Conservation (phyloP, 2,329 filamentous ascomycete species). For the Graphium sp. region DNA sequence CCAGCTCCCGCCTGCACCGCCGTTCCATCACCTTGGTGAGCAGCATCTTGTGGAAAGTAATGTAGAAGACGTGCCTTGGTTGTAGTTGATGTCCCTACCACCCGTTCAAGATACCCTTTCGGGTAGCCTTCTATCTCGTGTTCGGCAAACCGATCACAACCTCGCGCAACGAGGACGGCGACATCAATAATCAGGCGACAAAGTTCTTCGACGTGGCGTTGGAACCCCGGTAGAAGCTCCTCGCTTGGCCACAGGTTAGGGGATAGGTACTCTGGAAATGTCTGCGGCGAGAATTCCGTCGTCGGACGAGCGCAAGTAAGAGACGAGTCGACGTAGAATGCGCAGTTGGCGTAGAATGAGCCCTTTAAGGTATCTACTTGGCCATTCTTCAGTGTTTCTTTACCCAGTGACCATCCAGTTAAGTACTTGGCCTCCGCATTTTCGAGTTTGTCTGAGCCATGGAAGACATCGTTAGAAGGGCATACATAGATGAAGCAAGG, state of each 20-base stretch:
- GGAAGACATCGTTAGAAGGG: background rate
- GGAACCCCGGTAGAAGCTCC: constrained; percentile 57
- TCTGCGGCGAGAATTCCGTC: constrained; percentile 33
- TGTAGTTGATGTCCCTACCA: constrained; percentile 70
- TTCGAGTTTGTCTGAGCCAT: constrained; percentile 30
- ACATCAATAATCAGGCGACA: constrained; percentile 79
- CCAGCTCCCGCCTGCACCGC: too few species aligned
- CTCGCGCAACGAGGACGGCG: constrained; percentile 74
- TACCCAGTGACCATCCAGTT: constrained; percentile 65
- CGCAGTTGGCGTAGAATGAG: constrained; percentile 72
- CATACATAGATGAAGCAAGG: too few species aligned
- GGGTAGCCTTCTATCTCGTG: constrained; percentile 64
- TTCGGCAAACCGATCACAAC: constrained; percentile 74
- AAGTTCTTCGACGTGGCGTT: constrained; percentile 52
- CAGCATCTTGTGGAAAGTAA: constrained; percentile 57
- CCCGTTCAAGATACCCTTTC: constrained; percentile 64
- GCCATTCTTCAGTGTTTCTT: constrained; percentile 64
- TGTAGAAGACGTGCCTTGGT: constrained; percentile 87
- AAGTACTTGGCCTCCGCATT: constrained; percentile 46
- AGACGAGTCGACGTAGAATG: constrained; percentile 51
- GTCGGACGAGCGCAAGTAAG: constrained; percentile 48
- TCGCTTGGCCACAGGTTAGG: constrained; percentile 77
- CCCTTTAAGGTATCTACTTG: constrained; percentile 68
- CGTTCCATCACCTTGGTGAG: constrained; percentile 12
- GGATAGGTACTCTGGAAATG: constrained; percentile 77